Evolutionary conservation across 148 eudicot genomes (phyloP).

Genomic region (Chenopodium berlandieri): DNA sequence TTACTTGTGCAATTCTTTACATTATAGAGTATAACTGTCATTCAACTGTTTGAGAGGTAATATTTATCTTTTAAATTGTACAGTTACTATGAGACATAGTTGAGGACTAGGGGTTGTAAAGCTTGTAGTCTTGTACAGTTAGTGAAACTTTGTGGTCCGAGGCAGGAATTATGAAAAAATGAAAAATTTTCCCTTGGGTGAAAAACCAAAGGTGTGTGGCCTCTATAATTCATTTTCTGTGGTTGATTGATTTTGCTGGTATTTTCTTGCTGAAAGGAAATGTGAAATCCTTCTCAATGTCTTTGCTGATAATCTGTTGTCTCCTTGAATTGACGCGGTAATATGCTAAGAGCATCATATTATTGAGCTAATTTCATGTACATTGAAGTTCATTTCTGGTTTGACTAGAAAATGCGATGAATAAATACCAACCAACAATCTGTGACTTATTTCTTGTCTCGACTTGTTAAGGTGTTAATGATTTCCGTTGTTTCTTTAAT

Average conservation of each 20-base stretch:
- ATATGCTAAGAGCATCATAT: not conserved
- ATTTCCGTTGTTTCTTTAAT: too few species aligned
- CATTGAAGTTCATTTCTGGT: not conserved
- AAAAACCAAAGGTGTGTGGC: not conserved
- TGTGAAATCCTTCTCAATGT: not conserved
- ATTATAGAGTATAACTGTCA: conserved; percentile 14
- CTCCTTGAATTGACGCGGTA: not conserved
- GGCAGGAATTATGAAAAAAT: not conserved
- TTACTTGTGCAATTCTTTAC: conserved; percentile 15
- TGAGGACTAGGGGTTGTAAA: conserved; percentile 16
- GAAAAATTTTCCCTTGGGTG: not conserved
- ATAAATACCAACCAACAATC: not conserved
- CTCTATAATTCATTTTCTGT: not conserved
- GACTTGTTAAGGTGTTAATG: not conserved
- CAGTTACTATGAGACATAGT: conserved; percentile 19
- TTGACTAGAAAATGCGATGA: not conserved
- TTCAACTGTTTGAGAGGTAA: not conserved
- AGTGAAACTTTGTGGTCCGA: conserved; percentile 1
- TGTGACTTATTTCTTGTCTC: not conserved
- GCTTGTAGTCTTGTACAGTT: conserved; percentile 29
- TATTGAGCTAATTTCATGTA: not conserved
- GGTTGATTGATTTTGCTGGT: not conserved
- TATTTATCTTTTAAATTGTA: conserved; percentile 17
- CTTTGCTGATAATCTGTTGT: not conserved
- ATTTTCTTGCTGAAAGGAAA: too few species aligned